Conservation (phyloP, 495 filamentous ascomycete species). For the Neohortaea acidophila region DNA sequence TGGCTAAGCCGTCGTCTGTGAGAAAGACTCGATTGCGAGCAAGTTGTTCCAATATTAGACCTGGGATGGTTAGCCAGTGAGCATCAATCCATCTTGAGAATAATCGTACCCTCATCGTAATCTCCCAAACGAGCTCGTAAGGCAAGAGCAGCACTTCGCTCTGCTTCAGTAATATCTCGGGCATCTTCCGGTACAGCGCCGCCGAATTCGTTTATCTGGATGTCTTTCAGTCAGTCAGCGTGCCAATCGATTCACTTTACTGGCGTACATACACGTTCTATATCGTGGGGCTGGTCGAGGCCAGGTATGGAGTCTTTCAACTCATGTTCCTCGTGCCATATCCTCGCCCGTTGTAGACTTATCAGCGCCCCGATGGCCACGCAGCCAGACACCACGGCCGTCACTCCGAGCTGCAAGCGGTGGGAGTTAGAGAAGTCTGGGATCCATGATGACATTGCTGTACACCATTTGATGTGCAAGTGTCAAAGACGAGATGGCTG, state of each 20-base stretch:
- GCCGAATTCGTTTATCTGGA: conserved; percentile 63
- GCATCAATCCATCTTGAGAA: background rate
- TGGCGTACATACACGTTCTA: conserved; percentile 18
- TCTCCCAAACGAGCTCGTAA: conserved; percentile 69
- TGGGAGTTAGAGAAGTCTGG: conserved; percentile 17
- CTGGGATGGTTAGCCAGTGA: conserved; percentile 26
- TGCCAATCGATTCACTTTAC: background rate
- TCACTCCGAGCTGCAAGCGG: conserved; percentile 18
- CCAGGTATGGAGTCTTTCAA: conserved; percentile 30
- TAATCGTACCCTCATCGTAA: conserved; percentile 62
- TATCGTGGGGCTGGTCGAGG: conserved; percentile 22
- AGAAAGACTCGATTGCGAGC: conserved; percentile 91
- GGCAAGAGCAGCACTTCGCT: conserved; percentile 59
- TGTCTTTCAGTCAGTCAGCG: background rate
- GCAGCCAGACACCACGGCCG: conserved; percentile 19
- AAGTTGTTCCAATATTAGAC: conserved; percentile 88
- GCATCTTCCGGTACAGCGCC: conserved; percentile 39
- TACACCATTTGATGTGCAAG: no score
- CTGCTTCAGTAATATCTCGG: conserved; percentile 52
- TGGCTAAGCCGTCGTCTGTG: conserved; percentile 57
- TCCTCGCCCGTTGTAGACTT: conserved; percentile 25
- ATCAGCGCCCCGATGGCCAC: conserved; percentile 20
- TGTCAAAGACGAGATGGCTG: no score
- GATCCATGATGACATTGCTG: conserved; percentile 20
- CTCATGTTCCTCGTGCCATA: conserved; percentile 22